Conservation (phyloP, 345 rosid genomes). For the Conringia planisiliqua region DNA sequence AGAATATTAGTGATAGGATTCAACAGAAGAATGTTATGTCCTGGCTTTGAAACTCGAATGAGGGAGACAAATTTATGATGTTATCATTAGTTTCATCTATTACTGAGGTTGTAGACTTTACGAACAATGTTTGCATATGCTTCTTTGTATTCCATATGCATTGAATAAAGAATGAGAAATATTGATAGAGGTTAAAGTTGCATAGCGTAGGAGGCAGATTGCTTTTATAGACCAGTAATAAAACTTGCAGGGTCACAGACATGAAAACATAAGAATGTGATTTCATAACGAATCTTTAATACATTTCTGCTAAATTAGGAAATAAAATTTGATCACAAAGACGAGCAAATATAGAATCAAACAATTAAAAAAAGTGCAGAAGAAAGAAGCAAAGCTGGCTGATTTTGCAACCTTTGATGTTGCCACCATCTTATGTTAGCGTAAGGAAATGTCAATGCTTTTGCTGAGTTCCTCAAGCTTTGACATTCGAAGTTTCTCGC, state of each 20-base stretch:
- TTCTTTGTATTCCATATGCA: background rate
- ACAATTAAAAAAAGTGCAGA: slow-evolving; percentile 26
- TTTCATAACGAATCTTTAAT: background rate
- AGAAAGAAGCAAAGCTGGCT: slow-evolving; percentile 5
- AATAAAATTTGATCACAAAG: slow-evolving; percentile 6
- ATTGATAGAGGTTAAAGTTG: slow-evolving; percentile 1
- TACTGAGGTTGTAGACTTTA: slow-evolving; percentile 35
- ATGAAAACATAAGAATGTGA: slow-evolving; percentile 7
- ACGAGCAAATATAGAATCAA: slow-evolving; percentile 4
- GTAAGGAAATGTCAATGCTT: slow-evolving; percentile 42
- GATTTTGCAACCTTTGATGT: background rate
- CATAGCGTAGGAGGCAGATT: background rate
- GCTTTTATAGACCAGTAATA: background rate
- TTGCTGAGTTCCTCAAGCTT: slow-evolving; percentile 90
- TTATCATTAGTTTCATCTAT: background rate
- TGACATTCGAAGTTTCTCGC: slow-evolving; percentile 76
- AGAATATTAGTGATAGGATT: slow-evolving; percentile 50
- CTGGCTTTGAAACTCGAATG: background rate
- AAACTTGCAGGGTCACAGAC: background rate
- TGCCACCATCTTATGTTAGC: slow-evolving; percentile 10
- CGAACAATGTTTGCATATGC: background rate
- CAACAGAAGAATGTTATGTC: slow-evolving; percentile 66
- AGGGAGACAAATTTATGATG: background rate
- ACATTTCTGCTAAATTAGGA: slow-evolving; percentile 11
- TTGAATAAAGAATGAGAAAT: background rate